Conservation (phyloP, 306 rosid genomes). For the Alnus glutinosa region DNA sequence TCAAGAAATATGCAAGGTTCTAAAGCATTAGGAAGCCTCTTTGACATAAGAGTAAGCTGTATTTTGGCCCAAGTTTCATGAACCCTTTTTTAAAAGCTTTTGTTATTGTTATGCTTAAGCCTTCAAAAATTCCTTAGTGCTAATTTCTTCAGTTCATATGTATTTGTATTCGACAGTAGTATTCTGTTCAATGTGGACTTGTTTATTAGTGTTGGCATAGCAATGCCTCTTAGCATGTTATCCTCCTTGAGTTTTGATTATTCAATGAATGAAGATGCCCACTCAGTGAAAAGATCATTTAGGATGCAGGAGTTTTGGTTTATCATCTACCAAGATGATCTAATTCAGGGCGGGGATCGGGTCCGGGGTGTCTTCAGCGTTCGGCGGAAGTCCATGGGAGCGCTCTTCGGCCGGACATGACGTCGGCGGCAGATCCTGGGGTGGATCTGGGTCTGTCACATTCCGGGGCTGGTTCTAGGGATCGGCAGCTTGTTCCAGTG, state of each 20-base stretch:
- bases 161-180: constrained; percentile 7
- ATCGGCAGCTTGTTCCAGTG: too few species aligned
- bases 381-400: too few species aligned
- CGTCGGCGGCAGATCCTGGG: too few species aligned
- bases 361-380: too few species aligned
- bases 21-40: neutral
- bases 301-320: constrained; percentile 12
- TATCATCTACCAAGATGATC: constrained; percentile 18
- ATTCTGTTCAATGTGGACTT: constrained; percentile 2
- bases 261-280: neutral
- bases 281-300: neutral
- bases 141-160: neutral
- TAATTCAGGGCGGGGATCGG: neutral
- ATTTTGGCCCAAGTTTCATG: neutral
- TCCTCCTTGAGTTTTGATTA: constrained; percentile 1
- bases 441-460: too few species aligned
- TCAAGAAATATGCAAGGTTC: neutral
- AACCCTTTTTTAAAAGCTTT: neutral
- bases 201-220: constrained; percentile 3
- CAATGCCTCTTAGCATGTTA: neutral
- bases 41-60: neutral
- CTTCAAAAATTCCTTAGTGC: neutral
- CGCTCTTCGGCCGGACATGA: too few species aligned
- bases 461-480: too few species aligned
- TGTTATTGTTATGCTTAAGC: constrained; percentile 3